Evolutionary conservation across 2,329 filamentous ascomycete species (phyloP).

Genomic region (Colletotrichum trifolii): DNA sequence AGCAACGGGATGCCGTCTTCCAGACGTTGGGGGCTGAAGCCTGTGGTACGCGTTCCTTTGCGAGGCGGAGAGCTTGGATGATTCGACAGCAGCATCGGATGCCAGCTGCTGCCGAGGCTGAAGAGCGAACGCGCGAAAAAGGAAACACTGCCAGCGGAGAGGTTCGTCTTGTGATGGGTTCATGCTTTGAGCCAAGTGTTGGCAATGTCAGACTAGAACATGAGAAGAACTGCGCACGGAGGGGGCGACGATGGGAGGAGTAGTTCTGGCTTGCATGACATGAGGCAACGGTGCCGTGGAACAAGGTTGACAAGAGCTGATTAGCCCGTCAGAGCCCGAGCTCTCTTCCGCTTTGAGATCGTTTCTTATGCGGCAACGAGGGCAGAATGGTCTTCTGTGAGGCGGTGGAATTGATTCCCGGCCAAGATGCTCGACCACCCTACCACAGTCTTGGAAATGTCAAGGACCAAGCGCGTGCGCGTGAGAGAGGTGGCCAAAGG

Average conservation of each 20-base stretch:
- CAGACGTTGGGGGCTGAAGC: slow-evolving; percentile 11
- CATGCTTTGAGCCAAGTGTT: slow-evolving; percentile 5
- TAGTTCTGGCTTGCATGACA: slow-evolving; percentile 30
- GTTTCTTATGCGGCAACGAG: slow-evolving; percentile 5
- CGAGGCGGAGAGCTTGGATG: slow-evolving; percentile 2
- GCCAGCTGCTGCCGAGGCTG: slow-evolving; percentile 17
- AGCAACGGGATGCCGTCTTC: slow-evolving; percentile 1
- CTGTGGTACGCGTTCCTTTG: slow-evolving; percentile 4
- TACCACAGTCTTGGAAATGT: slow-evolving; percentile 9
- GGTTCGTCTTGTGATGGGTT: slow-evolving; percentile 25
- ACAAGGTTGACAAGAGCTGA: slow-evolving; percentile 5
- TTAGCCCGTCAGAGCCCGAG: slow-evolving; percentile 1
- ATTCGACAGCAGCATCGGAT: slow-evolving; percentile 3
- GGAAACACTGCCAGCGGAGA: background rate
- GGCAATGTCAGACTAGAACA: slow-evolving; percentile 13
- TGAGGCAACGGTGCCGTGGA: slow-evolving; percentile 28
- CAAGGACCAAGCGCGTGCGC: slow-evolving; percentile 3
- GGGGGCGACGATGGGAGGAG: slow-evolving; percentile 13
- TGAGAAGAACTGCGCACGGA: slow-evolving; percentile 24
- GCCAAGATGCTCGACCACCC: slow-evolving; percentile 1
- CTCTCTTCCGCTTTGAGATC: slow-evolving; percentile 7
- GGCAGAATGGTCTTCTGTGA: background rate
- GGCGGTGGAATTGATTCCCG: slow-evolving; percentile 9
- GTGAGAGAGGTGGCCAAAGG: background rate
- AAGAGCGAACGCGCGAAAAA: background rate